These are phyloP conservation scores for Cylindricascospora bacillispora DNA, from an alignment of 1,139 yeast genomes.

Conservation along the genomic window DNA sequence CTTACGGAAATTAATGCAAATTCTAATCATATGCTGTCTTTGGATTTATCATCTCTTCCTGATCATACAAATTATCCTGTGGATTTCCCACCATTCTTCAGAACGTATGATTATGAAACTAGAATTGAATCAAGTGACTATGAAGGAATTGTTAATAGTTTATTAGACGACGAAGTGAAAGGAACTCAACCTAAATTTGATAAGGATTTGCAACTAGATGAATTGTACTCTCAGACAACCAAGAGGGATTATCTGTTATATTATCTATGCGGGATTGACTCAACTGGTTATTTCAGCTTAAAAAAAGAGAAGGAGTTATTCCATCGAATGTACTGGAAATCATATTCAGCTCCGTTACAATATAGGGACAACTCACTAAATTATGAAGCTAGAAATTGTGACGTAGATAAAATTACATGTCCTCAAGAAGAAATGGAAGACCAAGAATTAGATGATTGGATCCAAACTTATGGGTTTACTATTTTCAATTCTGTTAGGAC, in stretches of 20 bases:
- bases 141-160: conserved; percentile 11
- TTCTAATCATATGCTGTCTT: no score
- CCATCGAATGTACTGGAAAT: not conserved
- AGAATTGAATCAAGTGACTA: conserved; percentile 12
- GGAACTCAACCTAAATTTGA: conserved; percentile 11
- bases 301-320: not conserved
- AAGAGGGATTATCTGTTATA: conserved; percentile 13
- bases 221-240: conserved; percentile 7
- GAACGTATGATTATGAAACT: conserved; percentile 13
- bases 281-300: conserved; percentile 14
- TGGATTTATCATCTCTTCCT: no score
- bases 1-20: no score
- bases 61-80: not conserved
- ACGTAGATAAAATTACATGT: not conserved
- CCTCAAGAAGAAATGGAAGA: not conserved
- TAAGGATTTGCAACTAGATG: conserved; percentile 17
- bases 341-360: not conserved
- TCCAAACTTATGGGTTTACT: not conserved
- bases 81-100: conserved; percentile 11
- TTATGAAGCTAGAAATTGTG: not conserved
- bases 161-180: conserved; percentile 12
- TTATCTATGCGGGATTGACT: conserved; percentile 18
- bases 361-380: not conserved
- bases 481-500: not conserved
- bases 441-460: not conserved